A percentile compares a stretch with the other conserved stretches of the same genome.
Conservation (phyloP, 371 early-diverging fungal genomes). For the Fennellomyces sp. region DNA sequence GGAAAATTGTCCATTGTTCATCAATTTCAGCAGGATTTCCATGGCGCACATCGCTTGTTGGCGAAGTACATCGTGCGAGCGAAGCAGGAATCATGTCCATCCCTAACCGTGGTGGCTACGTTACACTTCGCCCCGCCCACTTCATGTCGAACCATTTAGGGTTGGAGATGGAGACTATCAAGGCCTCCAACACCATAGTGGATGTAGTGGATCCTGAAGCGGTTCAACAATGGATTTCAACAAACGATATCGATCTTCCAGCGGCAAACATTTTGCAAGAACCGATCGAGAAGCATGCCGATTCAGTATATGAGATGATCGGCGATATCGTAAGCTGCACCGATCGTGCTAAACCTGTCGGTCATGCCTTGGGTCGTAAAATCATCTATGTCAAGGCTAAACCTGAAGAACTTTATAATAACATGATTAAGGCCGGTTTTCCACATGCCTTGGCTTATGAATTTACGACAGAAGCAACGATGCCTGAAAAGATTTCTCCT, state of each 20-base stretch:
- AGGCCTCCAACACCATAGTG: not conserved
- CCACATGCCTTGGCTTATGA: not conserved
- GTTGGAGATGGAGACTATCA: slow-evolving; percentile 6
- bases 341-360: slow-evolving; percentile 12
- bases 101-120: slow-evolving; percentile 17
- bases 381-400: slow-evolving; percentile 11
- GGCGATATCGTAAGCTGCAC: not conserved
- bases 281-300: slow-evolving; percentile 14
- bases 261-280: slow-evolving; percentile 14
- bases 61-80: slow-evolving; percentile 1
- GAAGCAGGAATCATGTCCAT: slow-evolving; percentile 15
- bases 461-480: too few species aligned
- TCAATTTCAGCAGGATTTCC: slow-evolving; percentile 17
- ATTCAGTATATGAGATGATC: slow-evolving; percentile 15
- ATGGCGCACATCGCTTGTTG: slow-evolving; percentile 18
- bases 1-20: too few species aligned
- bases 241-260: slow-evolving; percentile 13
- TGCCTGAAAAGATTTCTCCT: not conserved
- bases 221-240: slow-evolving; percentile 11
- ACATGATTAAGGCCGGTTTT: not conserved
- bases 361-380: slow-evolving; percentile 1
- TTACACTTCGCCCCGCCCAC: slow-evolving; percentile 33
- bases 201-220: slow-evolving; percentile 9
- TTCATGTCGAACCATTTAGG: slow-evolving; percentile 34
- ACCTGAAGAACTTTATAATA: too few species aligned